Evolutionary conservation across 2,329 filamentous ascomycete genomes (phyloP).

Genomic region (Penicillium sp.): DNA sequence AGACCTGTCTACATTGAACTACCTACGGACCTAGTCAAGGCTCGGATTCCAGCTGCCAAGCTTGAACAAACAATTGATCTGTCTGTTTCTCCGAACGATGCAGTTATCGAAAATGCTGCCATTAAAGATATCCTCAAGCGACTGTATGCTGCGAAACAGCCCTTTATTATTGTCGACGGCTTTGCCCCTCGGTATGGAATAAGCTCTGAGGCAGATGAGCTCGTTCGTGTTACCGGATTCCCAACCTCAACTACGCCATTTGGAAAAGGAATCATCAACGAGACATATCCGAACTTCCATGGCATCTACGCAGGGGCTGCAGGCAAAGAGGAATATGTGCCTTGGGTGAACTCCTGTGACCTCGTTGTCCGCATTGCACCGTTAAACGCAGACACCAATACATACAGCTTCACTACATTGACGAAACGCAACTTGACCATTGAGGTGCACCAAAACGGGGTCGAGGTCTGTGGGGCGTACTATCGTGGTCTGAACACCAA

Average conservation of each 20-base stretch:
- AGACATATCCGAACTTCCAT: not conserved
- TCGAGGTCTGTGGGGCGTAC: not conserved
- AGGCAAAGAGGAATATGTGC: not conserved
- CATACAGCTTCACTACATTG: not conserved
- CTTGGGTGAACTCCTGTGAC: not conserved
- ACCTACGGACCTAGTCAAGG: not conserved
- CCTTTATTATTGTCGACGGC: not conserved
- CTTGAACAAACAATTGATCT: not conserved
- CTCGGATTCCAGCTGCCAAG: not conserved
- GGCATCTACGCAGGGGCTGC: not conserved
- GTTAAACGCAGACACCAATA: not conserved
- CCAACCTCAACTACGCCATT: not conserved
- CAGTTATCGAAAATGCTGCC: not conserved
- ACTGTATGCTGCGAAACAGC: not conserved
- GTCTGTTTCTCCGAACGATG: not conserved
- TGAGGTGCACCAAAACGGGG: not conserved
- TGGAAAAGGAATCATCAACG: not conserved
- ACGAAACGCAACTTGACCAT: not conserved
- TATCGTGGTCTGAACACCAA: not conserved
- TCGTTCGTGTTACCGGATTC: not conserved
- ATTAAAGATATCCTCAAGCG: not conserved
- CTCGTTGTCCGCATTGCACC: not conserved
- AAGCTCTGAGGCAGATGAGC: not conserved
- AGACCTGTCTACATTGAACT: not conserved
- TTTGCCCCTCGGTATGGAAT: not conserved